phyloP scores from a whole-genome alignment of 192 early-diverging fungal genomes.

The Coemansia sp. region DNA sequence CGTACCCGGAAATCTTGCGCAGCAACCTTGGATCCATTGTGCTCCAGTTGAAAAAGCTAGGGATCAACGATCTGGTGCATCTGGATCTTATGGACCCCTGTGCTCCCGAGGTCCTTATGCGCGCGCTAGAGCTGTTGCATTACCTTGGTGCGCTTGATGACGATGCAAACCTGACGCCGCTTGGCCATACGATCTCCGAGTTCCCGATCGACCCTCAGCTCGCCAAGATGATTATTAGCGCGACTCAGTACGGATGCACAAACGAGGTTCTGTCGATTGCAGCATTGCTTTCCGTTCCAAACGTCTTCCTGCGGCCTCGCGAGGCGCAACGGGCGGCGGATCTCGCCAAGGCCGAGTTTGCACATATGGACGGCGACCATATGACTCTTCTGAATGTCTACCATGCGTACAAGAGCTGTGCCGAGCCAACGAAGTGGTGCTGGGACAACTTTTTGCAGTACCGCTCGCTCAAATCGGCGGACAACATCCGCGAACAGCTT shows the following conservation, averaged over 20 bases:
- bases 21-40: conserved; percentile 96
- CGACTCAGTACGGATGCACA: conserved; percentile 81
- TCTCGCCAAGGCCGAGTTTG: conserved; percentile 88
- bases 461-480: conserved; percentile 85
- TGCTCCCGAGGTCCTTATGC: conserved; percentile 97
- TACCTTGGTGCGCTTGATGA: conserved; percentile 94
- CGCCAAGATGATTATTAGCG: conserved; percentile 86
- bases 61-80: conserved; percentile 96
- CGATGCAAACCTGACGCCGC: conserved; percentile 86
- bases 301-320: conserved; percentile 89
- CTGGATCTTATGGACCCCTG: conserved; percentile 99
- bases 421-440: conserved; percentile 83
- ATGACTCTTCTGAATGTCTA: conserved; percentile 96
- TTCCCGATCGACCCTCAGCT: conserved; percentile 98
- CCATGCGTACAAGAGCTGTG: conserved; percentile 73
- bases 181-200: conserved; percentile 86
- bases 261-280: conserved; percentile 94
- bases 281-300: conserved; percentile 88
- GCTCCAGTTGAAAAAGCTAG: conserved; percentile 95
- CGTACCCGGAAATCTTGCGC: conserved; percentile 97
- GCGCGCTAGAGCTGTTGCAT: conserved; percentile 93
- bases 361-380: conserved; percentile 94
- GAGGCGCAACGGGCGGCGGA: conserved; percentile 86
- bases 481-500: conserved; percentile 88
- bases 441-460: conserved; percentile 91